These are phyloP conservation scores for Acephala macrosclerotiorum DNA, from an alignment of 2,329 filamentous ascomycete species.

Conservation along the genomic window DNA sequence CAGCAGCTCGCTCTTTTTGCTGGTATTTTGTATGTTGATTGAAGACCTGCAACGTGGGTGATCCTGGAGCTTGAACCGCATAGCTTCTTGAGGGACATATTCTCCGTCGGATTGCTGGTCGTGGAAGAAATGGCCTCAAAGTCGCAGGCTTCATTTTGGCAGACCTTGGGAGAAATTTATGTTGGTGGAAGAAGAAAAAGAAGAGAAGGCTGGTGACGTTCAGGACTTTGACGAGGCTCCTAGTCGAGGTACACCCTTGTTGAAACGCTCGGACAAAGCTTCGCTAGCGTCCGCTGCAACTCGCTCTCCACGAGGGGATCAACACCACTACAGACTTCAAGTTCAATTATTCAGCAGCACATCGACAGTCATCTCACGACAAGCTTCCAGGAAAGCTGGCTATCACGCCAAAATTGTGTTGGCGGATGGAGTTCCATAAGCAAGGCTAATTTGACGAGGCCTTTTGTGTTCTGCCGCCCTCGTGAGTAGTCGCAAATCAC, in stretches of 20 bases:
- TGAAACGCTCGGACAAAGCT: not conserved
- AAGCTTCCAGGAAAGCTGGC: slow-evolving; percentile 31
- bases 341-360: slow-evolving; percentile 18
- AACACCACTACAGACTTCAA: slow-evolving; percentile 22
- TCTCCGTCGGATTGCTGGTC: slow-evolving; percentile 28
- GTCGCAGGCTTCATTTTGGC: slow-evolving; percentile 38
- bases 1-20: slow-evolving; percentile 87
- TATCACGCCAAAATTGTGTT: slow-evolving; percentile 29
- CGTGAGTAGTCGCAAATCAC: slow-evolving; percentile 11
- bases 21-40: slow-evolving; percentile 86
- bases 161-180: slow-evolving; percentile 1
- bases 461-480: slow-evolving; percentile 25
- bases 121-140: slow-evolving; percentile 35
- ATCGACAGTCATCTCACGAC: slow-evolving; percentile 18
- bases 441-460: slow-evolving; percentile 36
- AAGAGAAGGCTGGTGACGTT: slow-evolving; percentile 34
- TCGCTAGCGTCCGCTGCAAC: slow-evolving; percentile 19
- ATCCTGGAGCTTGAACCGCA: slow-evolving; percentile 79
- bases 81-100: slow-evolving; percentile 61
- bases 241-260: slow-evolving; percentile 20
- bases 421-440: slow-evolving; percentile 40
- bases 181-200: slow-evolving; percentile 7
- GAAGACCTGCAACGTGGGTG: slow-evolving; percentile 88
- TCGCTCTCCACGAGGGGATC: slow-evolving; percentile 25
- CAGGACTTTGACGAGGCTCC: slow-evolving; percentile 30